Evolutionary conservation across 2,329 filamentous ascomycete species (phyloP), one percentile per base, ranked within the genome.

Genomic region (Neobulgaria alba): DNA sequence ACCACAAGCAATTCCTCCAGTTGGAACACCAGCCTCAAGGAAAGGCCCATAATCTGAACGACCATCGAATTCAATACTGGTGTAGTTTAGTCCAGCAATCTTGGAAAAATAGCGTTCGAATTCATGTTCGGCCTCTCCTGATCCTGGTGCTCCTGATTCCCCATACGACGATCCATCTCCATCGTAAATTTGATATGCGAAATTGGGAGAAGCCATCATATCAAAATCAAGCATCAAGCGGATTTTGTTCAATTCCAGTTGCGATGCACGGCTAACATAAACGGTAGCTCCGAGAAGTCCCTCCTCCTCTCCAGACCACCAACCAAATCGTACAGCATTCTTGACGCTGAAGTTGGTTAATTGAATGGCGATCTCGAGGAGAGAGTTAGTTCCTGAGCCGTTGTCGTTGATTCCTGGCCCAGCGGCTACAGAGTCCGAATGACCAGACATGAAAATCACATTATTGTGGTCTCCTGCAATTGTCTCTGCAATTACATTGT

Each of bases 41-140:
- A 89, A 89, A 1, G 76, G 79, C 33, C 79, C 81, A 54, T 90
- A 89, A 61, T 90, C 85, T 47, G 78, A 84, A 45, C 85, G 78
- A 10, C 84, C 85, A 53, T 87, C 80, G 51, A 90, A 89, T 2
- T 76, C 73, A 20, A 83, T 82, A n/a, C n/a, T n/a, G n/a, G n/a
- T n/a, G n/a, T n/a, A n/a, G n/a, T n/a, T n/a, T n/a, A n/a, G n/a
- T n/a, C n/a, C n/a, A n/a, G n/a, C n/a, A n/a, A n/a, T n/a, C n/a
- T n/a, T n/a, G n/a, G n/a, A n/a, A n/a, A n/a, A n/a, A n/a, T n/a
- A n/a, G n/a, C n/a, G n/a, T n/a, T n/a, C n/a, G n/a, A n/a, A n/a
- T n/a, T n/a, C n/a, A n/a, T n/a, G n/a, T 32, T 46, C 37, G 18
- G 29, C 44, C 23, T 46, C 44, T 10, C 37, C 44, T 2, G 44